These are phyloP conservation scores for Gryganskiella cystojenkinii DNA, from an alignment of 192 early-diverging fungal species.

Conservation along the genomic window DNA sequence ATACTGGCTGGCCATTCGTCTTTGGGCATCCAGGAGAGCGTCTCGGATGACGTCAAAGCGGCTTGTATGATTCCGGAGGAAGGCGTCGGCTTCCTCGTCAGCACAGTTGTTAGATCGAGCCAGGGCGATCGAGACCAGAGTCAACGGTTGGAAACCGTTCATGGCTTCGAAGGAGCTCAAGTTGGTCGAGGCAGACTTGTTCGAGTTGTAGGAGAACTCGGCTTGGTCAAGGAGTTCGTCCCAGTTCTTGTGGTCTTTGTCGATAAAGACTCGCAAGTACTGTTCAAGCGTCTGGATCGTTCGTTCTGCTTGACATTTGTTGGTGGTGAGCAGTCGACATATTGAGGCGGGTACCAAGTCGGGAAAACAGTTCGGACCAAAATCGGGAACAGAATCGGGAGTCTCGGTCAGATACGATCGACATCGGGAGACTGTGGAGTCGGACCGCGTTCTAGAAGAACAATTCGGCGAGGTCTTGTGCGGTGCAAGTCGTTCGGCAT, in stretches of 20 bases:
- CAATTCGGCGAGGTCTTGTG: too few species aligned
- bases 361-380: conserved; percentile 30
- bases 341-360: conserved; percentile 32
- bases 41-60: not conserved
- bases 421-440: conserved; percentile 35
- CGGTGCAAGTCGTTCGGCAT: too few species aligned
- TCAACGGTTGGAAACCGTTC: conserved; percentile 43
- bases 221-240: conserved; percentile 45
- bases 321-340: conserved; percentile 55
- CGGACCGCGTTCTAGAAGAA: conserved; percentile 9
- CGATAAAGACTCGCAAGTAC: conserved; percentile 34
- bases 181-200: conserved; percentile 18
- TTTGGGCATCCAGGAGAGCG: not conserved
- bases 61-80: too few species aligned
- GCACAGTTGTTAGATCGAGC: too few species aligned
- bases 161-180: conserved; percentile 38
- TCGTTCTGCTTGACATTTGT: conserved; percentile 57
- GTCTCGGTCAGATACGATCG: conserved; percentile 58
- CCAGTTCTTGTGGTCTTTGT: conserved; percentile 57
- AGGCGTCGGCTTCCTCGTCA: too few species aligned
- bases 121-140: too few species aligned
- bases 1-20: not conserved
- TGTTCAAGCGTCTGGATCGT: conserved; percentile 52
- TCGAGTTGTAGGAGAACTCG: conserved; percentile 62
- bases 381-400: conserved; percentile 54